These are phyloP conservation scores for Ustilago nuda DNA, from an alignment of 1,284 basidiomycete genomes.

Conservation along the genomic window DNA sequence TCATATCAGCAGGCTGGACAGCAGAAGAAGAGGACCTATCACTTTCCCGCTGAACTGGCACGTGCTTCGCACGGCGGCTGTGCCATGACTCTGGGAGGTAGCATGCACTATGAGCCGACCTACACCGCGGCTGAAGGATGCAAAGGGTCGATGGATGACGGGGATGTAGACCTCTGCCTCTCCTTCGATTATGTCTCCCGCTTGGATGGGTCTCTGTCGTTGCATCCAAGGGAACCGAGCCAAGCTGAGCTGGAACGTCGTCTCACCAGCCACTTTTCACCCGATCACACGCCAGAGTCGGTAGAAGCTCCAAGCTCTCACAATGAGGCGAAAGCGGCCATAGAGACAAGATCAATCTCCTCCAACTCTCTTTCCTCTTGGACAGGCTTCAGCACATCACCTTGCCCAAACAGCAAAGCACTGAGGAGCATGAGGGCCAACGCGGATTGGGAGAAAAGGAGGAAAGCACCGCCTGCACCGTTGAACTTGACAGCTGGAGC, in stretches of 20 bases:
- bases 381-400: constrained; percentile 8
- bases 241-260: constrained; percentile 2
- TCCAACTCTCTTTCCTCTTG: constrained; percentile 8
- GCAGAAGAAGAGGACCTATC: constrained; percentile 30
- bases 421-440: constrained; percentile 46
- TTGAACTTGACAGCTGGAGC: constrained; percentile 36
- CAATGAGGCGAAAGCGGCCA: constrained; percentile 3
- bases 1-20: background rate
- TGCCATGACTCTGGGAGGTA: constrained; percentile 20
- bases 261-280: constrained; percentile 24
- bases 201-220: constrained; percentile 39
- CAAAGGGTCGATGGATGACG: constrained; percentile 14
- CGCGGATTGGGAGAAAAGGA: constrained; percentile 52
- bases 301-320: background rate
- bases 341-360: constrained; percentile 1
- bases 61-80: constrained; percentile 26
- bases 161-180: constrained; percentile 54
- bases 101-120: constrained; percentile 13
- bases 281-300: constrained; percentile 34
- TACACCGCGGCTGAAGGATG: constrained; percentile 9
- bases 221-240: constrained; percentile 31
- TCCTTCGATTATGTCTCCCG: constrained; percentile 58
- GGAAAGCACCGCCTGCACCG: constrained; percentile 50
- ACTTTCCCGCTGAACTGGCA: constrained; percentile 43
- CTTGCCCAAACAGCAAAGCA: constrained; percentile 31